Percentiles rank a stretch among this genome's conserved stretches.
Conservation (phyloP, 2,329 filamentous ascomycete species). For the Tolypocladium paradoxum region DNA sequence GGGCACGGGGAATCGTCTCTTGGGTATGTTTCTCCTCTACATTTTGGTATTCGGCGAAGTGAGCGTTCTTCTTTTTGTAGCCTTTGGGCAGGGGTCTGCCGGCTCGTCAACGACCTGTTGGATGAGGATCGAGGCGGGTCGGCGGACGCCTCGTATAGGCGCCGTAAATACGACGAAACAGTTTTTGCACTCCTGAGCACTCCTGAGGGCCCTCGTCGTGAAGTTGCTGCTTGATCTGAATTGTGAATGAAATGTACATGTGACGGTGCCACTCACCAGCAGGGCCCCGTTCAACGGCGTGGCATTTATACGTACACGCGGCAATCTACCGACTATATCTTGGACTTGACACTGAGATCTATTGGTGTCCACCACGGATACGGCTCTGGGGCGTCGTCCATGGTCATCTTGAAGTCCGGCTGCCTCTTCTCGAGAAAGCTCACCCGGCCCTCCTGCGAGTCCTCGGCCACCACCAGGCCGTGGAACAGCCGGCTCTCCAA, state of each 20-base stretch:
- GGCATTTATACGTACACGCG: not conserved
- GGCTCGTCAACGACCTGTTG: not conserved
- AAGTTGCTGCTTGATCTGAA: not conserved
- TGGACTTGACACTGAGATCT: constrained; percentile 18
- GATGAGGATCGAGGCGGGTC: not conserved
- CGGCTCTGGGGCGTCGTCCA: constrained; percentile 47
- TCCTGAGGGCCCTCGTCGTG: not conserved
- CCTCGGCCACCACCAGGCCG: constrained; percentile 44
- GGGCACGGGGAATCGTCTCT: not conserved
- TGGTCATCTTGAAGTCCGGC: constrained; percentile 48
- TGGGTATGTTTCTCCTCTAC: not conserved
- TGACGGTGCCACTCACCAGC: not conserved
- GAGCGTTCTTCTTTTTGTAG: not conserved
- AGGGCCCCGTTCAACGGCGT: not conserved
- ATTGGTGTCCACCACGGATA: constrained; percentile 60
- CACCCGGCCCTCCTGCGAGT: constrained; percentile 51
- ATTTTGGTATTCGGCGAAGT: not conserved
- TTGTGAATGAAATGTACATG: not conserved
- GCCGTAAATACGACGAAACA: not conserved
- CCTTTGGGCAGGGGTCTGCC: not conserved
- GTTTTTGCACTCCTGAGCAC: not conserved
- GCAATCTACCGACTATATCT: constrained; percentile 9
- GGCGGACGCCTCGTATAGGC: not conserved
- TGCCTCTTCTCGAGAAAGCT: constrained; percentile 62
- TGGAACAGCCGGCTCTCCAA: constrained; percentile 56